Evolutionary conservation across 345 rosid species (phyloP).

Genomic region (Trapa incisa): DNA sequence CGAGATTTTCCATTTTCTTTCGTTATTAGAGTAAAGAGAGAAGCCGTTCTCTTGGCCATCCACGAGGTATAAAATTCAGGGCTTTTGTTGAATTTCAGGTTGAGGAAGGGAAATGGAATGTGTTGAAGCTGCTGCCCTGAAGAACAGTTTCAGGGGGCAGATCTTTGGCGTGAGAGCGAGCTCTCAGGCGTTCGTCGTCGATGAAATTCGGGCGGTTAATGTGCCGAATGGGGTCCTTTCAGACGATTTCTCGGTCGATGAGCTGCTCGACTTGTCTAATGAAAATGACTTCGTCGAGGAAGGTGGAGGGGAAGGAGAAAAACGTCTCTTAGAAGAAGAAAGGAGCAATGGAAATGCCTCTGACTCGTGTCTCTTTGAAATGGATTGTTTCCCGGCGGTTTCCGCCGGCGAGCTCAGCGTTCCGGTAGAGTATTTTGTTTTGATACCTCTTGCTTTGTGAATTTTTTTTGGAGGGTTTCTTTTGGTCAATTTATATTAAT

Average conservation of each 20-base stretch:
- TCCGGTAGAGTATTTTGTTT: conserved; percentile 31
- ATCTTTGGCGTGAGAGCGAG: too few relatives aligned
- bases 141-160: conserved; percentile 49
- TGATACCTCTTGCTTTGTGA: background rate
- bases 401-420: conserved; percentile 44
- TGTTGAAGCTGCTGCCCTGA: conserved; percentile 48
- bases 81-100: conserved; percentile 9
- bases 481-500: background rate
- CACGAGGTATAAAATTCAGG: conserved; percentile 3
- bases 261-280: conserved; percentile 68
- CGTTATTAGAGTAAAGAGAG: too few relatives aligned
- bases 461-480: background rate
- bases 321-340: background rate
- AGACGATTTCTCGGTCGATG: conserved; percentile 75
- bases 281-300: conserved; percentile 39
- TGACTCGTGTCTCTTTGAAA: background rate
- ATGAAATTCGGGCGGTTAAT: conserved; percentile 10
- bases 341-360: conserved; percentile 11
- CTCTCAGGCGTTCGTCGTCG: conserved; percentile 2
- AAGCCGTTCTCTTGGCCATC: background rate
- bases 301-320: background rate
- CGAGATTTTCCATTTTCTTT: too few relatives aligned
- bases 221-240: conserved; percentile 12
- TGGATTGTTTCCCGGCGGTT: conserved; percentile 28
- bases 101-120: conserved; percentile 40